Percentiles rank a stretch among this genome's conserved stretches.
These are phyloP conservation scores for Ophiosphaerella korrae DNA, from an alignment of 2,329 filamentous ascomycete genomes.

Conservation along the genomic window DNA sequence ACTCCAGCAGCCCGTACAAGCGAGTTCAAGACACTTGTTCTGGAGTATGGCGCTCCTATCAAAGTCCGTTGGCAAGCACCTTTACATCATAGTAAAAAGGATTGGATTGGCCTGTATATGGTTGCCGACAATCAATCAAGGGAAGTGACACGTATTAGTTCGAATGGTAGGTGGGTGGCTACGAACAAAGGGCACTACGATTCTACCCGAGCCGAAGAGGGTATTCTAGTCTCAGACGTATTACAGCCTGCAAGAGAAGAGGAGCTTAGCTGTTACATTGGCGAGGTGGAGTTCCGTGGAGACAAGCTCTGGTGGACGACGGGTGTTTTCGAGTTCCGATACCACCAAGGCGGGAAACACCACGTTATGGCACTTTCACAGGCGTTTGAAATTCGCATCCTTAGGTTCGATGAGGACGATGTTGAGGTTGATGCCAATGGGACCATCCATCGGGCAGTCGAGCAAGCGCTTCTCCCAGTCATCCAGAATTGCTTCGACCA, in stretches of 20 bases:
- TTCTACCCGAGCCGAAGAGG: constrained; percentile 72
- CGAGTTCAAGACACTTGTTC: constrained; percentile 73
- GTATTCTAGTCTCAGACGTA: constrained; percentile 73
- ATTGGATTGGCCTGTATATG: constrained; percentile 97
- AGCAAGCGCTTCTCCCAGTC: constrained; percentile 77
- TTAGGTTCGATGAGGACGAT: constrained; percentile 77
- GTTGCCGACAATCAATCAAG: constrained; percentile 91
- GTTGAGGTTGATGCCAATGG: constrained; percentile 64
- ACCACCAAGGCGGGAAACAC: constrained; percentile 92
- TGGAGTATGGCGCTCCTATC: constrained; percentile 90
- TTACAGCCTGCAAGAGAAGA: constrained; percentile 57
- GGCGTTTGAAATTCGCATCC: constrained; percentile 88
- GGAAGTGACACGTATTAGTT: constrained; percentile 81
- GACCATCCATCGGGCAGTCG: constrained; percentile 71
- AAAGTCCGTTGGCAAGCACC: constrained; percentile 90
- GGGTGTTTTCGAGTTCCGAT: constrained; percentile 94
- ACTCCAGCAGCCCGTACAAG: constrained; percentile 65
- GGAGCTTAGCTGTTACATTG: constrained; percentile 67
- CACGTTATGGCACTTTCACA: constrained; percentile 92
- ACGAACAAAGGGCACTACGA: constrained; percentile 80
- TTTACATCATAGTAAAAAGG: constrained; percentile 81
- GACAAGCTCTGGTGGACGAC: constrained; percentile 98
- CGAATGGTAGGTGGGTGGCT: constrained; percentile 86
- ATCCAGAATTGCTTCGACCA: constrained; percentile 92
- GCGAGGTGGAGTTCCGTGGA: constrained; percentile 85